Evolutionary conservation across 345 rosid genomes (phyloP), one percentile per base, ranked within the genome.

Genomic region (Pistacia atlantica): DNA sequence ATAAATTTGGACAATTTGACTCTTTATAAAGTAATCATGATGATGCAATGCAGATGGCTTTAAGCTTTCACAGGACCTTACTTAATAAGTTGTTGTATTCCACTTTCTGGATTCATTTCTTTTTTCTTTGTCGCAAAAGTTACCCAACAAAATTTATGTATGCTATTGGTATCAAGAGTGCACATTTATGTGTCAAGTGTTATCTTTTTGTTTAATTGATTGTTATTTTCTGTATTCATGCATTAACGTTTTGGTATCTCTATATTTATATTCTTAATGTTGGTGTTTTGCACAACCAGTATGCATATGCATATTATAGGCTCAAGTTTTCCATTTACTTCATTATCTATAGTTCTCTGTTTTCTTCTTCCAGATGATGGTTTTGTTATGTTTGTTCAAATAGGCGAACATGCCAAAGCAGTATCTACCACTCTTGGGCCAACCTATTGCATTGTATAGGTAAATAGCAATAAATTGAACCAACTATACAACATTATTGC

Each of bases 331-430:
- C 38, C 20, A 22, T 48, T 67, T 58, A 71, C 35, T 69, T 38
- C 6, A 65, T 77, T 79, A 70, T 62, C 73, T 37, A 4, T 81
- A 46, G 75, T 74, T 67, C 68, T 57, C 51, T 35, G 45, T 81
- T 76, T 84, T 72, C 46, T 70, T 78, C 74, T 78, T 80, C 79
- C 76, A 66, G 78, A 78, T 87, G 83, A 87, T 77, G 64, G 73
- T 70, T 84, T 80, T 81, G 48, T 69, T 82, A 73, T 94, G 63
- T 86, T 85, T 83, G 77, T 86, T 80, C 60, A 73, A 79, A 83
- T 79, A 95, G 99, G 94, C 94, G 61, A 89, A 76, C 89, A 95
- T 95, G 86, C 99, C 99, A 68, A 95, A 95, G 90, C 99, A 95
- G 78, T 95, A 95, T 82, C 94, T 95, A 71, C 98, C 97, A 8